Evolutionary conservation across 495 filamentous ascomycete genomes (phyloP).

Genomic region (Daldinia bambusicola): DNA sequence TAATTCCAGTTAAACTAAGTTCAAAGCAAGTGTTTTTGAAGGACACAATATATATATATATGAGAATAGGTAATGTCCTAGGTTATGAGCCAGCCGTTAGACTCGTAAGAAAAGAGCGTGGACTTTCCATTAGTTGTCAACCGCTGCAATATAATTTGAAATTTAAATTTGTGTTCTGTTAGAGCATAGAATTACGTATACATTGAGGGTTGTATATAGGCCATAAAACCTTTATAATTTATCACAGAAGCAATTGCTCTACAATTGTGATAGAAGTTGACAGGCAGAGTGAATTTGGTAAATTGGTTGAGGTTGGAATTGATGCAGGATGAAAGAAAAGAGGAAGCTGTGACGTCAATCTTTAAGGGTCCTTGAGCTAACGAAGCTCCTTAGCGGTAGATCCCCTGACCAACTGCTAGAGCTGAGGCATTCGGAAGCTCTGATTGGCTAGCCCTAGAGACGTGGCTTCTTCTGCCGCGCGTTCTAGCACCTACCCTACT

Average conservation of each 20-base stretch:
- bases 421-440: slow-evolving; percentile 5
- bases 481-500: slow-evolving; percentile 4
- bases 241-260: neutral
- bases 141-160: no score
- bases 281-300: neutral
- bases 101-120: neutral
- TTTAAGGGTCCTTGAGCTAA: slow-evolving; percentile 3
- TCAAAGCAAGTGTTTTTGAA: neutral
- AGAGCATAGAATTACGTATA: no score
- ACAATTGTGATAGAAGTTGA: neutral
- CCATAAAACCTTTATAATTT: no score
- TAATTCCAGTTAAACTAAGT: neutral
- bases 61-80: no score
- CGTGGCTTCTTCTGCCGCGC: slow-evolving; percentile 39
- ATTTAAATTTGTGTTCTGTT: no score
- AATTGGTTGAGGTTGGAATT: neutral
- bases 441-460: slow-evolving; percentile 40
- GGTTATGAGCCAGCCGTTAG: neutral
- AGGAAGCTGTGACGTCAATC: neutral
- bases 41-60: neutral
- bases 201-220: no score
- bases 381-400: neutral
- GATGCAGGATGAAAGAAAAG: neutral
- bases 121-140: neutral
- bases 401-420: slow-evolving; percentile 7